Evolutionary conservation across 805 yeast genomes (phyloP), one percentile per base, ranked within the genome.

Genomic region (Wickerhamiella kurtzmanii): DNA sequence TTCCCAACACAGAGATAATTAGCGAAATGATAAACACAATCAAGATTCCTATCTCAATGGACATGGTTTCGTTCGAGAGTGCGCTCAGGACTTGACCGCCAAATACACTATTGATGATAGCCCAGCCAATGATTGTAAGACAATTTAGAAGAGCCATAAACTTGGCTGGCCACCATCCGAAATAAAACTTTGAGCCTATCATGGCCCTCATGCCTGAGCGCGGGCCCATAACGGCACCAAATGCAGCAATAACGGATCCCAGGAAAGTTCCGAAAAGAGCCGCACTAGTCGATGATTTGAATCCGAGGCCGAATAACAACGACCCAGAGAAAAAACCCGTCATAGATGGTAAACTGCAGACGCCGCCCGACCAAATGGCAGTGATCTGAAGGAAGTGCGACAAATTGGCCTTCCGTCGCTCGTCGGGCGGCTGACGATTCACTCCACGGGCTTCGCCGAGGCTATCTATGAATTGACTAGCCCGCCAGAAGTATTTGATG

Each of bases 271-370:
- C 85, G 3, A 77, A 53, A 17, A 81, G 52, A 1, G 94, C 94
- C 17, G 77, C 67, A 2, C 76, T 63, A 50, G 82, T 57, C 1
- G 83, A 66, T 55, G 83, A 80, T 48, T 65, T 73, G 55, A 82
- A 79, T 13, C 85, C 83, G 20, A 86, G 65, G 2, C 75, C 81
- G 58, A 75, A 86, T 2, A 82, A 58, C 44, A 83, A 61, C 0
- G 94, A 84, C 0, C 94, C 92, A 41, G 84, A 64, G 46, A 82
- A 76, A 58, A 75, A 86, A 1, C 92, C 76, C 1, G 94, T 81
- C 87, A 86, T 82, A 1, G 95, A 83, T 2, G 94, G 80, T n/a
- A 86, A 66, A 0, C 94, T 87, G 45, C 94, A 94, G 49, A 88
- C 74, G 0, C 89, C 95, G 37, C 88, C 78, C 15, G 83, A 58